phyloP scores from a whole-genome alignment of 805 yeast genomes.

The Lachancea quebecensis region DNA sequence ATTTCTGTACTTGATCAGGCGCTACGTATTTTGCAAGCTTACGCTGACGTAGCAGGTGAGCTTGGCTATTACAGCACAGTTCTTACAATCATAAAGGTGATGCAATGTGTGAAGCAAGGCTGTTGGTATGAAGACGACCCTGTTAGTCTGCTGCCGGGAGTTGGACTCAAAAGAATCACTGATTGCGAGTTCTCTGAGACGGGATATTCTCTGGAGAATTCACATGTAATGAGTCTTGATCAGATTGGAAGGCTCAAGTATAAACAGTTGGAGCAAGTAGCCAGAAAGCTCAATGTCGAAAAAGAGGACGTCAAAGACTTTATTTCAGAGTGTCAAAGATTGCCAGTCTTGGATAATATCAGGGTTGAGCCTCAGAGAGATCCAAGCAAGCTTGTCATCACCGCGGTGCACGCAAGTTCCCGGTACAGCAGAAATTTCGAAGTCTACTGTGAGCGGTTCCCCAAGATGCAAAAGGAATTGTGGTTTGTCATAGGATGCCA shows the following conservation, averaged over 20 bases:
- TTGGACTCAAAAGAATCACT: conserved; percentile 29
- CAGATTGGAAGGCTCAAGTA: conserved; percentile 38
- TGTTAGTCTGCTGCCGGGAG: conserved; percentile 38
- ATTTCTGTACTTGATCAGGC: conserved; percentile 90
- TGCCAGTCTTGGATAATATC: conserved; percentile 54
- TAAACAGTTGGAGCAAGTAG: conserved; percentile 22
- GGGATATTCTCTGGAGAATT: conserved; percentile 13
- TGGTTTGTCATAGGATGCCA: conserved; percentile 72
- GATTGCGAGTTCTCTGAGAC: conserved; percentile 15
- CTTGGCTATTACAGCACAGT: conserved; percentile 63
- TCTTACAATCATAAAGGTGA: conserved; percentile 52
- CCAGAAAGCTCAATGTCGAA: conserved; percentile 27
- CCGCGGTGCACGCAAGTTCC: conserved; percentile 46
- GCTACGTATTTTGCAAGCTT: conserved; percentile 88
- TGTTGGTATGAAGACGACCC: conserved; percentile 80
- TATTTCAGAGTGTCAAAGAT: conserved; percentile 41
- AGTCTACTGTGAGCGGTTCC: conserved; percentile 72
- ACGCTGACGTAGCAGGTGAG: conserved; percentile 83
- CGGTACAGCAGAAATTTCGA: conserved; percentile 50
- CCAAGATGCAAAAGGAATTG: conserved; percentile 85
- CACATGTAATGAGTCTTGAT: conserved; percentile 29
- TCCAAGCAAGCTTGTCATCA: conserved; percentile 35
- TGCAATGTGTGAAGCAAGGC: conserved; percentile 87
- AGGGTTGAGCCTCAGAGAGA: conserved; percentile 33
- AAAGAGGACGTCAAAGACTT: conserved; percentile 43